Evolutionary conservation across 352 stramenopile species (phyloP).

Genomic region (Phytophthora multivora): DNA sequence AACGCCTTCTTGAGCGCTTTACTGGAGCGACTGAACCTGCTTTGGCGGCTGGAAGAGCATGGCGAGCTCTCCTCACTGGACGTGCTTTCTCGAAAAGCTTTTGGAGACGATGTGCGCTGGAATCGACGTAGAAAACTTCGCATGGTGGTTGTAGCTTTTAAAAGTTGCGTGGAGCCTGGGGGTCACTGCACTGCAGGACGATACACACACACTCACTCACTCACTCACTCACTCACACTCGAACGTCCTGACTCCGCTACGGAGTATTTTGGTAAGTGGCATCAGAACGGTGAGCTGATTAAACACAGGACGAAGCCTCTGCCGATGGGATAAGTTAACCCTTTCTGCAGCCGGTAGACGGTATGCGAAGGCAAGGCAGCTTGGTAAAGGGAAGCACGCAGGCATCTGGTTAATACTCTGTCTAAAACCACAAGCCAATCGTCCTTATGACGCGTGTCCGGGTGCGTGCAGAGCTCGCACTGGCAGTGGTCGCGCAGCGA

Average conservation of each 20-base stretch:
- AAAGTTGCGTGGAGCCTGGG: not conserved
- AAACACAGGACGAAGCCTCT: conserved; percentile 11
- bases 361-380: conserved; percentile 10
- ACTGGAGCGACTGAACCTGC: conserved; percentile 18
- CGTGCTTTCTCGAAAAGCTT: conserved; percentile 4
- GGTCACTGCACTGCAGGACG: not conserved
- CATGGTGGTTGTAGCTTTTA: conserved; percentile 4
- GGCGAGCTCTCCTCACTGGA: not conserved
- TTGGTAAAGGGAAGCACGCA: not conserved
- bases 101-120: conserved; percentile 8
- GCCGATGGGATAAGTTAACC: conserved; percentile 1
- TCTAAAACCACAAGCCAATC: too few species aligned
- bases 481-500: conserved; percentile 81
- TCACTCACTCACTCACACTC: too few species aligned
- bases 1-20: conserved; percentile 11
- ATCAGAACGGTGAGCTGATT: conserved; percentile 10
- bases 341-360: conserved; percentile 9
- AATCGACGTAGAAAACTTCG: conserved; percentile 29
- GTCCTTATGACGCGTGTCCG: conserved; percentile 63
- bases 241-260: conserved; percentile 13
- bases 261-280: conserved; percentile 28
- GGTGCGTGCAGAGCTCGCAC: conserved; percentile 68
- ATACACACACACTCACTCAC: too few species aligned
- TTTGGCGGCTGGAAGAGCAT: conserved; percentile 5
- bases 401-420: not conserved